Evolutionary conservation across 106 monocot species (phyloP), one percentile per base, ranked within the genome.

Genomic region (Dendrobium huoshanense): DNA sequence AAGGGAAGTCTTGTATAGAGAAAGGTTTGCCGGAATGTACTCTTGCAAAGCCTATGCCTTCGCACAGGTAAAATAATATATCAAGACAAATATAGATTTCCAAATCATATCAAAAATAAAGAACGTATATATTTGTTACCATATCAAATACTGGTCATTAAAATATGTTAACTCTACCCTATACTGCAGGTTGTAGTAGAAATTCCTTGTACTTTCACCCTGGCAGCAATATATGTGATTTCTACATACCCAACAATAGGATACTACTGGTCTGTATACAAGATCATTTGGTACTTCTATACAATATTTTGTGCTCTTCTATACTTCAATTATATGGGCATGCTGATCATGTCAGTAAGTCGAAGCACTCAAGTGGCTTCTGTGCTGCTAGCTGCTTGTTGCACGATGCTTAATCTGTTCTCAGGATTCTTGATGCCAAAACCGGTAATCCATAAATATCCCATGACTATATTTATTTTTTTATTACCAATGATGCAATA

Each of bases 11-110:
- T 41, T 89, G 19, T 89, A 86, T 37, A 77, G 84, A 31, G 89
- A 89, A 84, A 86, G 43, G 47, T 89, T 84, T 86, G 89, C 89
- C 55, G 89, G 86, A 49, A 89, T 89, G 89, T 89, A 89, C 77
- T 84, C 88, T 42, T 49, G 83, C 9, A 20, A 6, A 1, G 22
- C 41, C 3, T 65, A 79, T 19, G n/a, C 43, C n/a, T 27, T 41
- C 13, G 43, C 79, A 64, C 22, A 67, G 31, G 22, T 79, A 17
- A 58, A 72, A 72, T 27, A 72, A 4, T 37, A 79, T 79, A 13
- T n/a, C 16, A 61, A 18, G 4, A 47, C 0, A 16, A 18, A 58
- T 20, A 58, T 58, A 11, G 16, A 18, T 58, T 13, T 58, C 58
- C 58, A 58, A 58, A 58, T 58, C 58, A 58, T 58, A 18, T 58